Base-by-base conservation (phyloP, 208 protist genomes). In the Trypanosoma cruzi region DNA sequence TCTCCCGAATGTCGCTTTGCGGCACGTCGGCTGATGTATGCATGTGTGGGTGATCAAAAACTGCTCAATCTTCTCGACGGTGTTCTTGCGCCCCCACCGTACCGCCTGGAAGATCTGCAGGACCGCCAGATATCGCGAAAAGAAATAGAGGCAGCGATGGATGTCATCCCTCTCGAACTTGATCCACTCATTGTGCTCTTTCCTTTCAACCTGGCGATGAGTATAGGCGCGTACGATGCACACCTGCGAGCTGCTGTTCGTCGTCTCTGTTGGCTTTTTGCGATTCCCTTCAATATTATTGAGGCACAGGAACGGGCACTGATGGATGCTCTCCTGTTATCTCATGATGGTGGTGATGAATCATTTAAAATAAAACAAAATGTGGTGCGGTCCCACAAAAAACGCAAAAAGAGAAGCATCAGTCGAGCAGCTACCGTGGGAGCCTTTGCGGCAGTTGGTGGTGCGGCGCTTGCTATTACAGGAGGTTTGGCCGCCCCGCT, bases 401-500 rank as follows among this genome's bases (percentile, higher is more conserved):
- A 85, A 52, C 29, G 86, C 26, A 73, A 65, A 20, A 84, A 81
- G 58, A 54, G 24, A 36, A 84, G 77, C 54, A 16, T 86, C 8
- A 68, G 67, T 26, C 85, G 90, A 36, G 65, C 72, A 22, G 86
- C 84, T 13, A 84, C 84, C 0, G 81, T 96, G 26, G 90, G 87
- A 28, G 86, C 84, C 28, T 93, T 96, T 56, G 77, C 90, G 2
- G 66, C 81, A 26, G 49, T 93, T 8, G 87, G 90, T 37, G 90
- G 87, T 0, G 79, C 77, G 0, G 85, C 81, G 1, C 80, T 93
- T 6, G 57, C 86, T 1, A 55, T 90, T 48, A 95, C 86, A 2
- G 90, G 90, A 49, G 90, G 86, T 13, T 75, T 95, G 6, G 87
- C 79, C 0, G 90, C 90, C 0, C 90, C 90, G 1, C 42, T 95